A percentile compares a stretch with the other conserved stretches of the same genome.
Evolutionary conservation across 2,329 filamentous ascomycete genomes (phyloP).

Genomic region (Leptographium radiaticola): DNA sequence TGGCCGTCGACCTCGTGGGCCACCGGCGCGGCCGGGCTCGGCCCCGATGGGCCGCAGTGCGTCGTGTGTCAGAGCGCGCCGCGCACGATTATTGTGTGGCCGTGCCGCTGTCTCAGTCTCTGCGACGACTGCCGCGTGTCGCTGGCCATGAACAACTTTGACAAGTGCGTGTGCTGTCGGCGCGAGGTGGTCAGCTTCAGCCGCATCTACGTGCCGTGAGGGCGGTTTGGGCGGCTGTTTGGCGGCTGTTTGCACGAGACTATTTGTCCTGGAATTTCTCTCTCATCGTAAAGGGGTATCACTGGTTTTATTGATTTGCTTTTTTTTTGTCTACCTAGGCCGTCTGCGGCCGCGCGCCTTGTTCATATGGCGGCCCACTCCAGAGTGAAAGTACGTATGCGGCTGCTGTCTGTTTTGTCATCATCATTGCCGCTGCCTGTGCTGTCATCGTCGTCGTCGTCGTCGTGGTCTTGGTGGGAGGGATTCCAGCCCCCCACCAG

Average conservation of each 20-base stretch:
- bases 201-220: constrained; percentile 70
- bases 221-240: neutral
- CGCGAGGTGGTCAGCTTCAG: constrained; percentile 82
- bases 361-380: constrained; percentile 88
- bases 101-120: constrained; percentile 83
- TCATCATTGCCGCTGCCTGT: neutral
- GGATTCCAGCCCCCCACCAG: constrained; percentile 57
- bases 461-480: too few relatives aligned
- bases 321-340: neutral
- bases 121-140: constrained; percentile 93
- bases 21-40: constrained; percentile 59
- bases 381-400: constrained; percentile 64
- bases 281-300: neutral
- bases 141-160: constrained; percentile 92
- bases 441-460: constrained; percentile 16
- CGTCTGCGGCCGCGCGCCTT: neutral
- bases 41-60: constrained; percentile 63
- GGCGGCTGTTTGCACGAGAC: neutral
- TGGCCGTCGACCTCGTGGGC: constrained; percentile 38
- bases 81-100: constrained; percentile 87
- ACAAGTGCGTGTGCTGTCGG: constrained; percentile 89
- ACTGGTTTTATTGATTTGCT: neutral
- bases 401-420: neutral
- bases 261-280: neutral
- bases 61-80: constrained; percentile 86